These are phyloP conservation scores for Vitis rupestris DNA, from an alignment of 164 flowering plant species.

Conservation along the genomic window DNA sequence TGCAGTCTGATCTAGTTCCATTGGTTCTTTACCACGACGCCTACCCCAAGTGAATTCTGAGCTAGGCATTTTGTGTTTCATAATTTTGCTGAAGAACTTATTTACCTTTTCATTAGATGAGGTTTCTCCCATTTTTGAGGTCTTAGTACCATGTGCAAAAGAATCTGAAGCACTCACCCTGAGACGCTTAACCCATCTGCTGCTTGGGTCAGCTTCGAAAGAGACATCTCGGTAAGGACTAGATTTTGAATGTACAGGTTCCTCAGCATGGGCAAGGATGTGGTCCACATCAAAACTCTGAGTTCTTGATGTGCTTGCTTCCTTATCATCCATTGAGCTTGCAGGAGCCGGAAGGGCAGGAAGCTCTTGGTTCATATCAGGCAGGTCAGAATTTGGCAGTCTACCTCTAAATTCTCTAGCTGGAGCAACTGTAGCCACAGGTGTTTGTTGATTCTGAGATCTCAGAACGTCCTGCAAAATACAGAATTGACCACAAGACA, in stretches of 20 bases:
- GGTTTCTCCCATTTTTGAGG: constrained; percentile 36
- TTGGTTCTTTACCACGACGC: constrained; percentile 22
- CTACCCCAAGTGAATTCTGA: constrained; percentile 24
- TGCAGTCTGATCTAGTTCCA: constrained; percentile 16
- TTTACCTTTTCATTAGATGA: constrained; percentile 37
- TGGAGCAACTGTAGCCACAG: constrained; percentile 16
- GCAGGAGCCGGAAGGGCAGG: constrained; percentile 23
- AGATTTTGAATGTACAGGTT: constrained; percentile 23
- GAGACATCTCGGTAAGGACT: constrained; percentile 9
- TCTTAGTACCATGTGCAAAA: constrained; percentile 43
- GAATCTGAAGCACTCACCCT: constrained; percentile 43
- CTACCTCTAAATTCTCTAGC: constrained; percentile 18
- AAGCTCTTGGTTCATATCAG: constrained; percentile 43
- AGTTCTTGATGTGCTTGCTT: constrained; percentile 58
- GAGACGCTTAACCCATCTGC: constrained; percentile 81
- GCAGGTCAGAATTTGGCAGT: constrained; percentile 20
- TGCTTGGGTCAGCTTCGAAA: constrained; percentile 32
- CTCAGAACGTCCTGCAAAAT: constrained; percentile 32
- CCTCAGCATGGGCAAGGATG: constrained; percentile 39
- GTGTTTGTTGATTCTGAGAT: constrained; percentile 6
- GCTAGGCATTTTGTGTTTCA: constrained; percentile 24
- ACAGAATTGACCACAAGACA: constrained; percentile 7
- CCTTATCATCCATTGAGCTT: constrained; percentile 24
- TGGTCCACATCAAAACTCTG: constrained; percentile 61
- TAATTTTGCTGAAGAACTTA: constrained; percentile 30